Conservation (phyloP, 441 rosid species). For the Populus hybrid region DNA sequence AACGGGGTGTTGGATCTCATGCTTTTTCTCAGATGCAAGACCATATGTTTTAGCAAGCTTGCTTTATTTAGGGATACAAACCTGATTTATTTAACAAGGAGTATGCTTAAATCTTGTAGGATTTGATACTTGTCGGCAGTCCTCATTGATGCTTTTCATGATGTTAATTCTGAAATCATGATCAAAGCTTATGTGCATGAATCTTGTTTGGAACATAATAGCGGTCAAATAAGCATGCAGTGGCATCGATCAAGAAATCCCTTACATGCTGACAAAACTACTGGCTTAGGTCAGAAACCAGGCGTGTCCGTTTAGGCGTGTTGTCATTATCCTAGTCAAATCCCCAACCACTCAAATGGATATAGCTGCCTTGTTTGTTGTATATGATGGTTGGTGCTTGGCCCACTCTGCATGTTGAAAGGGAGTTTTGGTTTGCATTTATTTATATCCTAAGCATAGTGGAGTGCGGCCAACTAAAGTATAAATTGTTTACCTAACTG, state of each 20-base stretch:
- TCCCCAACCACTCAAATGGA: not conserved
- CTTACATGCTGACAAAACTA: not conserved
- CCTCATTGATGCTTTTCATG: not conserved
- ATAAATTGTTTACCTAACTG: not conserved
- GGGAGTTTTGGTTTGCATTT: not conserved
- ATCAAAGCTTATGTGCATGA: not conserved
- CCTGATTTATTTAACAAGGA: not conserved
- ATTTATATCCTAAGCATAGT: not conserved
- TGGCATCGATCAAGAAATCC: not conserved
- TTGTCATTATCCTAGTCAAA: not conserved
- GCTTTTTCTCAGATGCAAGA: not conserved
- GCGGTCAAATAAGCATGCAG: too few species aligned
- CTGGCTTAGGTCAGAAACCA: not conserved
- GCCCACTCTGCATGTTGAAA: not conserved
- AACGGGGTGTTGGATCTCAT: not conserved
- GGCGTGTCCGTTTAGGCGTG: not conserved
- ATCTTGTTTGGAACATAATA: not conserved
- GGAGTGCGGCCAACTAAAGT: not conserved
- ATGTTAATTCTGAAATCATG: not conserved
- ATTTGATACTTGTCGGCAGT: not conserved
- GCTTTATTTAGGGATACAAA: not conserved
- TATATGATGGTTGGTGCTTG: constrained; percentile 8
- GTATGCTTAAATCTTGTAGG: not conserved
- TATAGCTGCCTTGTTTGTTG: not conserved
- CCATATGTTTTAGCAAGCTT: not conserved